Base-by-base conservation (phyloP, 129 eudicot genomes). In the Flaveria sonorensis region DNA sequence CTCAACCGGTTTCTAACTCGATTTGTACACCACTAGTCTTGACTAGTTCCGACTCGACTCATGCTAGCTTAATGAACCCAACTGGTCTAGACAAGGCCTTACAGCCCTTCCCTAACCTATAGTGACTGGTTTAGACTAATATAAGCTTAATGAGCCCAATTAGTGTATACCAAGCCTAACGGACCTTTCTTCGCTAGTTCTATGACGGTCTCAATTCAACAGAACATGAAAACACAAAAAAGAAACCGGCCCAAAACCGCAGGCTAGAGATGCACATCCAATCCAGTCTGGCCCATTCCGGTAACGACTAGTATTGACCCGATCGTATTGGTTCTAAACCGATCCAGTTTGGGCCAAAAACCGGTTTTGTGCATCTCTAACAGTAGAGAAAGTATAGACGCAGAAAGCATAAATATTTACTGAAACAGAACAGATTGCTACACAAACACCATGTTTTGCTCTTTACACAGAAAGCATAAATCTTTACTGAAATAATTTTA, bases 381-480 rank as follows among this genome's bases (percentile, higher is more conserved):
- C 68, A 62, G 66, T 24, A 51, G 7, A 28, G 42, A 20, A 30
- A 32, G 15, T 12, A 47, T 2, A 74, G 50, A 28, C 67, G 10
- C 69, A 67, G 10, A 73, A 23, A 73, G 40, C 52, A 32, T 13
- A 23, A 55, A 45, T 57, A 40, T 32, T 28, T 59, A 74, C 21
- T 81, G 40, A 81, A 81, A 74, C 59, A 74, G 70, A 74, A 60
- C 56, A 51, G 23, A 61, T 11, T 21, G 65, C 64, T 74, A 81
- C 80, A 81, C 84, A 81, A 60, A 56, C 74, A 66, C 79, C 79
- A 73, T 45, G 70, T 30, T 43, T 65, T 80, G 79, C 73, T 71
- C 73, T 21, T 79, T 63, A 11, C 3, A 9, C 13, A 45, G 10
- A 80, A 40, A 74, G 40, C 62, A 21, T 19, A 40, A 55, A 56